Conservation (phyloP, 78 protist genomes). For the Dictyostelium capitatum region DNA sequence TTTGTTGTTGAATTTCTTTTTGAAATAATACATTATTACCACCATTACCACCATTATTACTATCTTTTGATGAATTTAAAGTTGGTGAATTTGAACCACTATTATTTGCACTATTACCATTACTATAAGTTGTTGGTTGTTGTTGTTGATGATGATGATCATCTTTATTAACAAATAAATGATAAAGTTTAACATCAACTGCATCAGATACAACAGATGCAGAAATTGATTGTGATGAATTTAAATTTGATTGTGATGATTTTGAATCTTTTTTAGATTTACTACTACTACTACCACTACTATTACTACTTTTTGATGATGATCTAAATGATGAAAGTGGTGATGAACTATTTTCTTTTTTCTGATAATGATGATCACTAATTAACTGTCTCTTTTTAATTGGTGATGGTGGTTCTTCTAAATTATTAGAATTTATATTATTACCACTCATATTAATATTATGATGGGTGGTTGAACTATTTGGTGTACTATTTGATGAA, state of each 20-base stretch:
- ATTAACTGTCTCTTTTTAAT: neutral
- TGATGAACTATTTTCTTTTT: neutral
- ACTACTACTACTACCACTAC: conserved; percentile 5
- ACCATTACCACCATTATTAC: neutral
- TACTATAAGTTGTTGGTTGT: neutral
- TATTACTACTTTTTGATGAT: neutral
- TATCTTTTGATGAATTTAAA: neutral
- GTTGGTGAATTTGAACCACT: neutral
- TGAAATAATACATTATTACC: neutral
- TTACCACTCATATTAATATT: neutral
- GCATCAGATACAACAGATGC: conserved; percentile 18
- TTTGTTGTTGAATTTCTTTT: neutral
- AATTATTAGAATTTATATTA: neutral
- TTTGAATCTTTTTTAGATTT: conserved; percentile 22
- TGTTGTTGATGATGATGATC: neutral
- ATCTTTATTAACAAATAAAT: conserved; percentile 49
- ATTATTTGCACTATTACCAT: neutral
- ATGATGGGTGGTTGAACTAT: neutral
- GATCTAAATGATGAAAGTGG: neutral
- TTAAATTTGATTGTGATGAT: neutral
- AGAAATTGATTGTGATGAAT: neutral
- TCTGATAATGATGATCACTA: neutral
- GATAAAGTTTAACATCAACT: conserved; percentile 32
- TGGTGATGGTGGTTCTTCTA: conserved; percentile 9
- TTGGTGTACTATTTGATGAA: neutral